Percentiles rank a stretch among this genome's conserved stretches.
phyloP scores from a whole-genome alignment of 108 stramenopile genomes.

The Cylindrotheca fusiformis region DNA sequence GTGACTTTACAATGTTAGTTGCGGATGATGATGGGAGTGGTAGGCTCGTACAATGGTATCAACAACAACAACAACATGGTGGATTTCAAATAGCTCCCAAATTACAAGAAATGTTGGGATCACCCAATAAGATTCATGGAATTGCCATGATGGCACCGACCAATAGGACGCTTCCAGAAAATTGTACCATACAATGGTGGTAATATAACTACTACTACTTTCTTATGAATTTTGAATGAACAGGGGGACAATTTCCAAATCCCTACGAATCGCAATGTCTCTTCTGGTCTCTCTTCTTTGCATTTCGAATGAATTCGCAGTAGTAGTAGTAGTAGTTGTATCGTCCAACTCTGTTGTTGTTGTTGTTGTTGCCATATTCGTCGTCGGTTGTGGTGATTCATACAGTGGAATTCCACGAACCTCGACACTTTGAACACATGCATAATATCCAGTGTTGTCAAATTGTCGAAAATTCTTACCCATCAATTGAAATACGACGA shows the following conservation, averaged over 20 bases:
- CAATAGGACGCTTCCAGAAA: conserved; percentile 36
- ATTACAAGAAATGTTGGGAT: conserved; percentile 69
- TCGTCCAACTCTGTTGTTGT: too few species aligned
- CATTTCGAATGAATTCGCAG: too few species aligned
- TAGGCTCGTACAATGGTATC: conserved; percentile 73
- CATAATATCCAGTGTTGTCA: conserved; percentile 17
- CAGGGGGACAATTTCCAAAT: too few species aligned
- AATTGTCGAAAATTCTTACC: conserved; percentile 12
- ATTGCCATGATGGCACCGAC: conserved; percentile 77
- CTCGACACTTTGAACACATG: conserved; percentile 10
- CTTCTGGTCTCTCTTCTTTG: too few species aligned
- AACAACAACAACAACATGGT: too few species aligned
- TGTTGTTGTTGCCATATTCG: too few species aligned
- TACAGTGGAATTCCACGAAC: conserved; percentile 11
- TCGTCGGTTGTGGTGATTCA: too few species aligned
- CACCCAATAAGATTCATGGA: conserved; percentile 54
- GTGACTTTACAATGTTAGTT: conserved; percentile 73
- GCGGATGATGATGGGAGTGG: conserved; percentile 74
- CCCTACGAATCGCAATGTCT: too few species aligned
- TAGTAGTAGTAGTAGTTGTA: too few species aligned
- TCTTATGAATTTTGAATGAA: too few species aligned
- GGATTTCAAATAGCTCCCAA: conserved; percentile 62
- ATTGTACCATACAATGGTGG: conserved; percentile 68
- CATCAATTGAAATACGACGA: conserved; percentile 1
- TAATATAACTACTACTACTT: too few species aligned